These are phyloP conservation scores for Didymella pinodella DNA, from an alignment of 2,329 filamentous ascomycete genomes.

Conservation along the genomic window DNA sequence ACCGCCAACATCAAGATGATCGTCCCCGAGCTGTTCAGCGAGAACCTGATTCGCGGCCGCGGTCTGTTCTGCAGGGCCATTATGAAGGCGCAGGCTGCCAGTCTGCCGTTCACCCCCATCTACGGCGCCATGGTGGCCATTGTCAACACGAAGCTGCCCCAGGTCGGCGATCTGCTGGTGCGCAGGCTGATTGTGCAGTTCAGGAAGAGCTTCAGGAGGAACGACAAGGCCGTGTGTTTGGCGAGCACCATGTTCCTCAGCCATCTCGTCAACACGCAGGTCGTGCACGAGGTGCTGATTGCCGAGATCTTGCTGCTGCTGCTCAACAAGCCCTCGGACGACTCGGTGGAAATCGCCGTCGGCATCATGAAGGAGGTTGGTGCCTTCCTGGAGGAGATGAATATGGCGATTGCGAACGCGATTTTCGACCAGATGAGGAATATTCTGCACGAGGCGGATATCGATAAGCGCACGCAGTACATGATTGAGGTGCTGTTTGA, in stretches of 20 bases:
- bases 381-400: constrained; percentile 95
- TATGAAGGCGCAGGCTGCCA: constrained; percentile 97
- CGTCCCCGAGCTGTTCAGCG: constrained; percentile 91
- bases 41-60: constrained; percentile 90
- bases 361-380: constrained; percentile 92
- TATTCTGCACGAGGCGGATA: constrained; percentile 94
- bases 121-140: constrained; percentile 96
- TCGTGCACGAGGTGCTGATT: constrained; percentile 90
- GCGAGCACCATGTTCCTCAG: constrained; percentile 94
- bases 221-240: constrained; percentile 95
- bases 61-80: constrained; percentile 95
- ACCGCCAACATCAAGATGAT: constrained; percentile 98
- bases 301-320: constrained; percentile 93
- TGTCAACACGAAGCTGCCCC: constrained; percentile 95
- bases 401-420: constrained; percentile 80
- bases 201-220: constrained; percentile 92
- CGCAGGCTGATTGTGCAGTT: constrained; percentile 90
- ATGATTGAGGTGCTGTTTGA: constrained; percentile 99
- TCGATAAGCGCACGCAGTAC: constrained; percentile 98
- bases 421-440: constrained; percentile 97
- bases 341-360: constrained; percentile 97
- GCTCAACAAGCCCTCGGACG: constrained; percentile 93
- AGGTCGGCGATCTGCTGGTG: constrained; percentile 89
- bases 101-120: constrained; percentile 93
- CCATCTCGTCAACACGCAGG: constrained; percentile 94